Evolutionary conservation across 2,329 filamentous ascomycete genomes (phyloP).

Genomic region (Verticillium nonalfalfae): DNA sequence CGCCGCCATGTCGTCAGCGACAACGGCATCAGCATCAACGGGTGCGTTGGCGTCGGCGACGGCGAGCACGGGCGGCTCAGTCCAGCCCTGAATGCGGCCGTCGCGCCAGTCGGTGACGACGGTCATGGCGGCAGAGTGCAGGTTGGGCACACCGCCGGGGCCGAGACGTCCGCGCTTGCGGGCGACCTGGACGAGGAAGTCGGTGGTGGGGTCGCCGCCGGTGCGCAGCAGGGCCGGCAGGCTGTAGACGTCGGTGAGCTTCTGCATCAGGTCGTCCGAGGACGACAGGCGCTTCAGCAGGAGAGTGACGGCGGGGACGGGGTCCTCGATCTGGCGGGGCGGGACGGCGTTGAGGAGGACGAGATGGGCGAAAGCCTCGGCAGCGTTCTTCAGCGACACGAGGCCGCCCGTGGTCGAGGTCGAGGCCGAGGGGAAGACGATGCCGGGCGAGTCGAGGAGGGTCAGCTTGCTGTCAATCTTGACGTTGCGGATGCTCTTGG

Average conservation of each 20-base stretch:
- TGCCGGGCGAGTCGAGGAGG: slow-evolving; percentile 87
- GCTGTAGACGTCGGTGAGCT: slow-evolving; percentile 78
- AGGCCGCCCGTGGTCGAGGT: slow-evolving; percentile 31
- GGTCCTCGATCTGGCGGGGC: slow-evolving; percentile 90
- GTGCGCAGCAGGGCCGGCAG: slow-evolving; percentile 70
- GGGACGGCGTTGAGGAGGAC: slow-evolving; percentile 88
- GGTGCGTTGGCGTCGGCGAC: slow-evolving; percentile 33
- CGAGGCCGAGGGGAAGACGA: slow-evolving; percentile 75
- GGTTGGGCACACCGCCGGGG: slow-evolving; percentile 83
- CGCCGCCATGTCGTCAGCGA: slow-evolving; percentile 36
- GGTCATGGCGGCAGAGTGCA: slow-evolving; percentile 80
- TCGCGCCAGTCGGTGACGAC: slow-evolving; percentile 97
- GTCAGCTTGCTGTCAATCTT: slow-evolving; percentile 95
- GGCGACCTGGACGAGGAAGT: slow-evolving; percentile 92
- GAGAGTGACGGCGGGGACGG: slow-evolving; percentile 76
- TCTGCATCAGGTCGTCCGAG: slow-evolving; percentile 67
- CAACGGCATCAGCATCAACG: slow-evolving; percentile 18
- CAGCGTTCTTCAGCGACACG: slow-evolving; percentile 50
- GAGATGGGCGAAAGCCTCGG: slow-evolving; percentile 74
- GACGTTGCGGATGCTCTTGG: slow-evolving; percentile 79
- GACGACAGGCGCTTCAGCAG: slow-evolving; percentile 75
- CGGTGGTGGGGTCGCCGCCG: slow-evolving; percentile 69
- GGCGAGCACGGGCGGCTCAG: slow-evolving; percentile 64
- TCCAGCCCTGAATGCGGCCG: slow-evolving; percentile 89
- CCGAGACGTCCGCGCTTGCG: slow-evolving; percentile 86